These are phyloP conservation scores for Aspergillus viridinutans DNA, from an alignment of 2,329 filamentous ascomycete species.

Conservation along the genomic window DNA sequence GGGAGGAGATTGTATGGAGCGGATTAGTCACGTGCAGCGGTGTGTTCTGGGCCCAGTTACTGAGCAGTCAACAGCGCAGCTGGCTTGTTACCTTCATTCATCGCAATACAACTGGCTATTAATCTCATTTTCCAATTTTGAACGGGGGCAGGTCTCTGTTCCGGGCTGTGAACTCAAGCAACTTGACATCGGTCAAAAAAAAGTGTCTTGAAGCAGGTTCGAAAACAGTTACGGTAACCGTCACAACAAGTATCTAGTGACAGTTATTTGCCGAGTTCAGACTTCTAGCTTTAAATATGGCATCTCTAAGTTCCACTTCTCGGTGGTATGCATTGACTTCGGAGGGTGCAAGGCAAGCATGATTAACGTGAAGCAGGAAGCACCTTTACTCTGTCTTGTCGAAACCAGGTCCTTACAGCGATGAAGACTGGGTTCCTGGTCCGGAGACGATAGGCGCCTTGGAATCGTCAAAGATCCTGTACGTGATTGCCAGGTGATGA, in stretches of 20 bases:
- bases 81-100: background rate
- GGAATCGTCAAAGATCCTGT: conserved; percentile 72
- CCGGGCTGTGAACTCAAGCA: background rate
- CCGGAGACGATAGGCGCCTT: conserved; percentile 53
- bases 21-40: conserved; percentile 24
- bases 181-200: background rate
- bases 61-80: background rate
- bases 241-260: background rate
- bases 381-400: conserved; percentile 78
- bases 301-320: conserved; percentile 7
- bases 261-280: background rate
- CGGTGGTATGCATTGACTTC: conserved; percentile 12
- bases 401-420: conserved; percentile 75
- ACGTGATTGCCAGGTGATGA: conserved; percentile 29
- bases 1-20: conserved; percentile 21
- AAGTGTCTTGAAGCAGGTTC: background rate
- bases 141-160: background rate
- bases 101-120: background rate
- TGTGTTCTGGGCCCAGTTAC: conserved; percentile 8
- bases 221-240: background rate
- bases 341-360: background rate
- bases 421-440: conserved; percentile 55
- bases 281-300: conserved; percentile 12
- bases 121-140: background rate
- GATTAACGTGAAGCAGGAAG: conserved; percentile 54